Evolutionary conservation across 1,139 yeast species (phyloP), one percentile per base, ranked within the genome.

Genomic region (Entelexis sorbosivorans): DNA sequence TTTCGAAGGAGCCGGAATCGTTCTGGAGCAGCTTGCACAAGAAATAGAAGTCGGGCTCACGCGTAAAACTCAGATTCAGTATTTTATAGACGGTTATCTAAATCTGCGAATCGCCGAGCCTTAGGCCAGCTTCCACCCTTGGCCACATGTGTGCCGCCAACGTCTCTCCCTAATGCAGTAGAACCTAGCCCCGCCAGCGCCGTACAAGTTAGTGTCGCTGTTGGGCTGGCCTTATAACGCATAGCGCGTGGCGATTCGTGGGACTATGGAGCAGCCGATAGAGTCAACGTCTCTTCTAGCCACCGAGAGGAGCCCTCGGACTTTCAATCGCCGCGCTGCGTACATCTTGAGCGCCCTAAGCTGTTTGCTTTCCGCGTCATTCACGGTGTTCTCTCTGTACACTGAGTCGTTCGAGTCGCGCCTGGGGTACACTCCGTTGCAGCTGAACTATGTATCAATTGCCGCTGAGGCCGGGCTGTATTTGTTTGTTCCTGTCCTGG

Each of bases 391-490:
- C 63, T 81, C 95, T 14, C 71, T 91, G 48, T 88, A 82, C 66
- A 78, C 95, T 16, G 77, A 84, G 22, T 76, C 82, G 14, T 76
- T 91, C 63, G 81, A 80, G 58, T 66, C 70, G 17, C 64, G 70
- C 17, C 69, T 82, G 49, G 76, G 78, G 5, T 80, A 83, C 61
- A 67, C 80, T 1, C 85, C 85, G 58, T 70, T 85, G 52, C 78
- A 86, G 60, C 79, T 87, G 62, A 91, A 91, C 68, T 67, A 79
- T 54, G 78, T 91, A 17, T 84, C 94, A 7, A 82, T 89, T 38
- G 71, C 78, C 22, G 80, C 85, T 39, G 83, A 85, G 31, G 67
- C 84, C 50, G 96, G 96, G 2, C 80, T 86, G 79, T 91, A 91
- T 65, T 67, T 88, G 51, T 82, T 93, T 17, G 77, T 89, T 6